These are phyloP conservation scores for Santalum album DNA, from an alignment of 164 flowering plant genomes.

Conservation along the genomic window DNA sequence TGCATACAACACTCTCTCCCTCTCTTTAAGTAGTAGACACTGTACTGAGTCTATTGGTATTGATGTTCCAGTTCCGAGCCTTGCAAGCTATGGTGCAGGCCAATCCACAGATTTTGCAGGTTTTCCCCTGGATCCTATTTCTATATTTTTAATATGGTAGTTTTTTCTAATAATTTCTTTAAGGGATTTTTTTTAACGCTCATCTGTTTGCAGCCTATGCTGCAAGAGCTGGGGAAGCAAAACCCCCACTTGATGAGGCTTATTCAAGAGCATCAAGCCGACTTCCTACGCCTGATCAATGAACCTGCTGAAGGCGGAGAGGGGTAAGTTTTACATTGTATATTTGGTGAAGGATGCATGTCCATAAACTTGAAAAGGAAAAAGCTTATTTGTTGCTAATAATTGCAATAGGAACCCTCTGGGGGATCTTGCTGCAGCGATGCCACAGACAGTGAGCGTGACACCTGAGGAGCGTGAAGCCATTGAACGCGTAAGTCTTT, in stretches of 20 bases:
- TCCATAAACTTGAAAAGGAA: too few species aligned
- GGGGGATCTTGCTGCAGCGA: slow-evolving; percentile 46
- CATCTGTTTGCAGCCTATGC: slow-evolving; percentile 49
- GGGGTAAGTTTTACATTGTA: slow-evolving; percentile 19
- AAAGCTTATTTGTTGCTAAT: too few species aligned
- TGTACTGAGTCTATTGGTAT: background rate
- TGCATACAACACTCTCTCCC: slow-evolving; percentile 9
- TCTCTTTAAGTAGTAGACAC: background rate
- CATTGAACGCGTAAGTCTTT: slow-evolving; percentile 65
- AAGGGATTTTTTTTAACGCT: background rate
- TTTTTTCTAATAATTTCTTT: background rate
- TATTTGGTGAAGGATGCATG: too few species aligned
- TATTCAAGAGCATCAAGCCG: slow-evolving; percentile 68
- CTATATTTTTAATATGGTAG: background rate
- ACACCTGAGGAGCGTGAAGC: slow-evolving; percentile 93
- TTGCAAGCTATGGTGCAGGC: slow-evolving; percentile 69
- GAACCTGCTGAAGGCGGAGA: slow-evolving; percentile 66
- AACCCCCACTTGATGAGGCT: slow-evolving; percentile 59
- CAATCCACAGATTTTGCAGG: slow-evolving; percentile 75
- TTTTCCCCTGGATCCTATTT: slow-evolving; percentile 4
- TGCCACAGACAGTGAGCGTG: slow-evolving; percentile 75
- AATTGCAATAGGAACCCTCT: slow-evolving; percentile 34
- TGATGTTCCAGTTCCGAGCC: slow-evolving; percentile 49
- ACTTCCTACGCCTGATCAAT: slow-evolving; percentile 61
- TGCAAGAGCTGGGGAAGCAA: slow-evolving; percentile 69